These are phyloP conservation scores for Aphanocladium album DNA, from an alignment of 2,329 filamentous ascomycete species.

Conservation along the genomic window DNA sequence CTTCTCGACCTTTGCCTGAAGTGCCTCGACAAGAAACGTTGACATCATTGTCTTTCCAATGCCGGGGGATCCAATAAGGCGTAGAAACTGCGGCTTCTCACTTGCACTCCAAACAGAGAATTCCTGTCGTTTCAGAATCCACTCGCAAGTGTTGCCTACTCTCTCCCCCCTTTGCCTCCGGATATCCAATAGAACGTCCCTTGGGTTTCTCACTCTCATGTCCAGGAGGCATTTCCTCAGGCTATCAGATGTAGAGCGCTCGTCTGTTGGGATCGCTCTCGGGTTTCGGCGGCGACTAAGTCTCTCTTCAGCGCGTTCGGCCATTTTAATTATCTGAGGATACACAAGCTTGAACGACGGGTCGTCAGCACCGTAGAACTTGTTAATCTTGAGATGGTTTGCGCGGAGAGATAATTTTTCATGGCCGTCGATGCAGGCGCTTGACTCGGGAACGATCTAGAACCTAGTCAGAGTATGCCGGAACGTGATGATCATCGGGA, in stretches of 20 bases:
- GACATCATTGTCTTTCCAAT: conserved; percentile 15
- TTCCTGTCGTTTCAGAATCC: conserved; percentile 13
- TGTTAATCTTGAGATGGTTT: conserved; percentile 15
- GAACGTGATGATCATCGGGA: neutral
- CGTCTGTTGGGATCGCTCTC: neutral
- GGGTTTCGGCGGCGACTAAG: neutral
- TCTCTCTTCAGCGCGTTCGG: neutral
- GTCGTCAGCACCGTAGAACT: conserved; percentile 12
- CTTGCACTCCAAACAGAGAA: conserved; percentile 6
- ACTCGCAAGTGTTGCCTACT: conserved; percentile 13
- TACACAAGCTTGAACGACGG: conserved; percentile 14
- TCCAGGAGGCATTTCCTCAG: neutral
- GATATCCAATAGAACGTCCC: conserved; percentile 7
- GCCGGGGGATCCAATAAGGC: conserved; percentile 14
- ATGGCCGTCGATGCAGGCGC: conserved; percentile 15
- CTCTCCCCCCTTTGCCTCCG: conserved; percentile 9
- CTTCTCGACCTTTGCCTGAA: conserved; percentile 9
- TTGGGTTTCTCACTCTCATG: conserved; percentile 4
- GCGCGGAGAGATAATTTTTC: conserved; percentile 11
- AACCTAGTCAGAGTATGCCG: neutral
- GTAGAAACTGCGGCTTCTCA: conserved; percentile 7
- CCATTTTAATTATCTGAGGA: conserved; percentile 10
- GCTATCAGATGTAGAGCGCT: neutral
- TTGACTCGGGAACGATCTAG: conserved; percentile 13
- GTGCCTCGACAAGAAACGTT: conserved; percentile 14